Evolutionary conservation across 495 filamentous ascomycete genomes (phyloP).

Genomic region (Penicillium paxilli): DNA sequence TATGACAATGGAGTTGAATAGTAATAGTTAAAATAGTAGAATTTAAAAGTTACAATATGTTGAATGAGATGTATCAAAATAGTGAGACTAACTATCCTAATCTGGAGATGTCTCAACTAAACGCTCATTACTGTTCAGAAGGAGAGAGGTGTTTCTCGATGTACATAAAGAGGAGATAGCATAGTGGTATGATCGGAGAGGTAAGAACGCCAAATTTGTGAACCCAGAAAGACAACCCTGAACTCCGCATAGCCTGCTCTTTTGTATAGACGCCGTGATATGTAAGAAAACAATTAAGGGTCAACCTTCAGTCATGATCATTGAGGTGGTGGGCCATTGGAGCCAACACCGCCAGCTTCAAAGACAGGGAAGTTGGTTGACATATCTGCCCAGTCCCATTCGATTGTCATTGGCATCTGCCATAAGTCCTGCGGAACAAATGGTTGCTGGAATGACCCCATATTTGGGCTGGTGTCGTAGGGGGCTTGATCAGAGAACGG

Average conservation of each 20-base stretch:
- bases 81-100: too few relatives aligned
- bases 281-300: not conserved
- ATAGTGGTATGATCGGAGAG: not conserved
- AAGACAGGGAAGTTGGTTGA: conserved; percentile 49
- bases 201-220: not conserved
- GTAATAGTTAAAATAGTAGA: too few relatives aligned
- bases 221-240: not conserved
- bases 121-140: too few relatives aligned
- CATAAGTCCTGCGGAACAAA: conserved; percentile 97
- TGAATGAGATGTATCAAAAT: not conserved
- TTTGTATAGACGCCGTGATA: conserved; percentile 3
- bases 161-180: conserved; percentile 12
- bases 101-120: too few relatives aligned
- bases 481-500: conserved; percentile 45
- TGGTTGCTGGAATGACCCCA: conserved; percentile 74
- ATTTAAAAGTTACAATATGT: not conserved
- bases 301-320: conserved; percentile 16
- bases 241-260: not conserved
- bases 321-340: conserved; percentile 24
- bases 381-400: conserved; percentile 98
- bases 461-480: conserved; percentile 40
- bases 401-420: conserved; percentile 93
- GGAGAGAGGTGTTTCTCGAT: conserved; percentile 4
- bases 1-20: not conserved
- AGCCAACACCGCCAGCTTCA: conserved; percentile 26